Evolutionary conservation across 176 grass and related monocot species (phyloP).

Genomic region (Typha latifolia): DNA sequence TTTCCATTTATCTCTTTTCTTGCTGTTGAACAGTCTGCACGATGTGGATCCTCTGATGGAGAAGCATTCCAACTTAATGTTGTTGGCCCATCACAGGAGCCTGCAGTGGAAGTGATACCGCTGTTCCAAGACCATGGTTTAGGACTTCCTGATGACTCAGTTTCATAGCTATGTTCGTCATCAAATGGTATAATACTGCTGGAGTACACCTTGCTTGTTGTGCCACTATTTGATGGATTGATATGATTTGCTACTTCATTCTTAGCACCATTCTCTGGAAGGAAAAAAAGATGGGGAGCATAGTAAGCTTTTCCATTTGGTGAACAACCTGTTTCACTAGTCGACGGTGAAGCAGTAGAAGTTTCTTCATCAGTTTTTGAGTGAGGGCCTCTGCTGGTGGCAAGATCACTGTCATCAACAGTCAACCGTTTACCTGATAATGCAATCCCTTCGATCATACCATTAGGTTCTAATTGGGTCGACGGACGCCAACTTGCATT

Average conservation of each 20-base stretch:
- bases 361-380: constrained; percentile 19
- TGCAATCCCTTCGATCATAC: constrained; percentile 5
- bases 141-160: constrained; percentile 13
- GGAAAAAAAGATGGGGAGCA: constrained; percentile 22
- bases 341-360: constrained; percentile 18
- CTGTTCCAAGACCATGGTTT: neutral
- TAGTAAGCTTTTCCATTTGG: constrained; percentile 24
- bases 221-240: neutral
- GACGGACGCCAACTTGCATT: too few relatives aligned
- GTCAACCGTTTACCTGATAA: constrained; percentile 18
- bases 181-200: constrained; percentile 3
- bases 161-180: constrained; percentile 20
- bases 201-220: neutral
- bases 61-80: neutral
- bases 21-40: constrained; percentile 9
- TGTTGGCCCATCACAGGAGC: constrained; percentile 3
- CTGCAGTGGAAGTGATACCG: neutral
- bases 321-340: constrained; percentile 26
- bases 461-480: neutral
- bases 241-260: constrained; percentile 11
- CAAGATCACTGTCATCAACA: constrained; percentile 23
- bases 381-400: constrained; percentile 17
- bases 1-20: constrained; percentile 23
- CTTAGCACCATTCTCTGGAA: constrained; percentile 18
- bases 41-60: constrained; percentile 20